Evolutionary conservation across 2,329 filamentous ascomycete species (phyloP).

Genomic region (Microsporum audouinii): DNA sequence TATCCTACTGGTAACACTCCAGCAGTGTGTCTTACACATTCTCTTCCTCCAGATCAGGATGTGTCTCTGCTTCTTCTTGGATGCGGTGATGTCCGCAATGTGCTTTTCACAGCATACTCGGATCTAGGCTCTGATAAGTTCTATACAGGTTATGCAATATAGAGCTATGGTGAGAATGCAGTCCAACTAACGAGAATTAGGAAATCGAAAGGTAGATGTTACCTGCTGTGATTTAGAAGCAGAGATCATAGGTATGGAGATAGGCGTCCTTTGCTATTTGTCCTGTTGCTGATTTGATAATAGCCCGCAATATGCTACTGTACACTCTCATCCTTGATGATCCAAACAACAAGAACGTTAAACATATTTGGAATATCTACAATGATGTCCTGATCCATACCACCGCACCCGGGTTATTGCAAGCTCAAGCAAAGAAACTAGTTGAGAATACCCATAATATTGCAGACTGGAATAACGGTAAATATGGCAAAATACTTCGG

Average conservation of each 20-base stretch:
- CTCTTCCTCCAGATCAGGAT: conserved; percentile 40
- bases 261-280: background rate
- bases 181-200: background rate
- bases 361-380: conserved; percentile 44
- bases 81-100: conserved; percentile 46
- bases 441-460: conserved; percentile 28
- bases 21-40: conserved; percentile 39
- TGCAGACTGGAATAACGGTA: conserved; percentile 35
- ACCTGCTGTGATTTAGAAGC: conserved; percentile 47
- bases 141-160: background rate
- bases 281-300: background rate
- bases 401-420: conserved; percentile 28
- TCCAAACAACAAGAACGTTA: conserved; percentile 16
- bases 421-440: conserved; percentile 37
- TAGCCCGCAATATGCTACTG: conserved; percentile 47
- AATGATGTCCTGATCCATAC: conserved; percentile 42
- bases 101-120: conserved; percentile 44
- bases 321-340: conserved; percentile 42
- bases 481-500: conserved; percentile 37
- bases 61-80: conserved; percentile 44
- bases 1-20: conserved; percentile 41
- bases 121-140: conserved; percentile 20
- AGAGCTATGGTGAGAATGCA: background rate
- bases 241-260: conserved; percentile 39
- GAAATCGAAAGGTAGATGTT: conserved; percentile 38